Base-by-base conservation (phyloP, 2,329 filamentous ascomycete species). In the Phialophora chinensis region DNA sequence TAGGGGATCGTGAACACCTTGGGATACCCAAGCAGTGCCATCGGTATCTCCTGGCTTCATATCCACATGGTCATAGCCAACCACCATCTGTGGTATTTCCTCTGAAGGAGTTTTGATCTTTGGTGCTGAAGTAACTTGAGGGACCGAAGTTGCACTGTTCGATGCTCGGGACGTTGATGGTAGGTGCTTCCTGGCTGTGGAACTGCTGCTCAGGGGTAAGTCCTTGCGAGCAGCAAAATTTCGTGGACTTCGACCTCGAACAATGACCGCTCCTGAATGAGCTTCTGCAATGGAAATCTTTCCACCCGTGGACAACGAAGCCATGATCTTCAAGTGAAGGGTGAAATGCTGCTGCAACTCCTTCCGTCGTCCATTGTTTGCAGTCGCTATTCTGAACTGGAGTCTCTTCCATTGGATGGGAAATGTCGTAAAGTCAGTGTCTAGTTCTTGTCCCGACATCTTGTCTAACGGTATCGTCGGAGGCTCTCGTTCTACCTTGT, bases 261-360 rank as follows among this genome's bases (percentile, higher is more conserved):
- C 94, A 62, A 98, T 96, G 72, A 98, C 94, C 1, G 94, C 92
- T 0, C 92, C 91, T 0, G 94, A 97, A 33, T 89, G 89, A 17
- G 92, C 88, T 78, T 97, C 93, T 60, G 90, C 91, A 60, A 97
- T 85, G 7, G 92, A 86, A 38, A 92, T 86, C 77, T 93, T 96
- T 38, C 85, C 85, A n/a, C 92, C 92, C 67, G 92, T 95, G 0
- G 91, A 86, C 58, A 98, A 81, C 0, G 92, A 95, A 17, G 90
- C 93, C 70, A 93, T 83, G 10, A 97, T 89, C 78, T 94, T 96
- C 60, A 98, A 82, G 69, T 93, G 90, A 65, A 98, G 85, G 11
- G 96, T 89, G 78, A 98, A 98, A 80, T 98, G 94, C 76, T 98
- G 94, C 76, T 98, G 94, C 54, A 98, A 85, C 77, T 98, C 94